Evolutionary conservation across 2,329 filamentous ascomycete genomes (phyloP), one percentile per base, ranked within the genome.

Genomic region (Knufia petricola): DNA sequence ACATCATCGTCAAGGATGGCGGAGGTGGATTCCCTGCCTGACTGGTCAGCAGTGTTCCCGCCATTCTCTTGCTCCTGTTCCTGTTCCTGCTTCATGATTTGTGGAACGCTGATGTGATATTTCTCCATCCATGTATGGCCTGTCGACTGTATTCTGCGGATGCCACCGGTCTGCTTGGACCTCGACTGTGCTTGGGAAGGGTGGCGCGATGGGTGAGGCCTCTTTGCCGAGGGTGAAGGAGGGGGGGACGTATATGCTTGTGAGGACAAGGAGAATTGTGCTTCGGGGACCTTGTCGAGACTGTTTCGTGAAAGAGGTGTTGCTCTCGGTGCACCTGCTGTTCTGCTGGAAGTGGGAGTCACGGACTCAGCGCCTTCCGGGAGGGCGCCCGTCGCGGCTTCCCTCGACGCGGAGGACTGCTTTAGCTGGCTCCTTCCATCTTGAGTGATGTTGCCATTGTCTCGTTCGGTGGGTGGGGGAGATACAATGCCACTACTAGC

Each of bases 101-200:
- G 23, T 19, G 43, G 32, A 30, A 55, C 48, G 6, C 49, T 51
- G 13, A 56, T 53, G 34, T 53, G 52, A 37, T 56, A 55, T 24
- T 55, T 55, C 34, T 55, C 44, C 19, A 45, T 38, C 55, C 55
- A 58, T 36, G 52, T 31, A 46, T 56, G 50, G 20, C 52, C 51
- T 30, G 54, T 52, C 13, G 55, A 58, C 4, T 52, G 50, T 42
- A 56, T 52, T 32, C 55, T 52, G 50, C 52, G 39, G 10, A 58
- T 48, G 12, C 55, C 55, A 36, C 43, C 43, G 4, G 32, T 26
- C 12, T 28, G 26, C 6, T 12, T 12, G 21, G 10, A 3, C 17
- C 17, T 23, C 6, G 30, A 15, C 17, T 21, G 23, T 34, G 12
- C 10, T 21, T 36, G 43, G 7, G 32, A n/a, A 46, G 43, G 32